Base-by-base conservation (phyloP, 108 stramenopile species). In the Asterionellopsis glacialis region DNA sequence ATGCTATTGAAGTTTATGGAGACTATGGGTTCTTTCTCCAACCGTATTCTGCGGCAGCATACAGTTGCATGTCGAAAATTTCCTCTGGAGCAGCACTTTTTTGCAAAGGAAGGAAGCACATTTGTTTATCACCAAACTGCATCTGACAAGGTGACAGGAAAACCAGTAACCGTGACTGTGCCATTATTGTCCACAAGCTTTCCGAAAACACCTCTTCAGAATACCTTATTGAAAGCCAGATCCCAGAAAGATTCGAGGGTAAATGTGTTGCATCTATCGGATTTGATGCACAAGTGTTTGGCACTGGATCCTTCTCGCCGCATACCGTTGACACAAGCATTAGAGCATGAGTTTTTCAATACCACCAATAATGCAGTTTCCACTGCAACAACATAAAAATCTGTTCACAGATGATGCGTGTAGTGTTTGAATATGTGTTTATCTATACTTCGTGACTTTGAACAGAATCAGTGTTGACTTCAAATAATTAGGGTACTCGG, bases 1-100 rank as follows among this genome's bases (percentile, higher is more conserved):
- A 97, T 99, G 94, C 74, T 99, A 0, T 52, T 74, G 25, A 73
- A 64, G n/a, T 87, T 98, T 61, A 96, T 97, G 98, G 88, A 95
- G 51, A 41, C 84, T 33, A 76, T 95, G 76, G 98, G 98, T 6
- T 88, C 90, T 3, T 72, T 97, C 48, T 87, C 94, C 15, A 73
- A 83, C 39, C 86, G 90, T 23, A 75, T 95, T 68, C 81, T 95
- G 39, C 74, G 80, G 26, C 78, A 85, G 11, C 95, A 96, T 65
- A 68, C 78, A 64, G 64, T 82, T 11, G 77, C 80, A 55, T 83
- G 65, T 61, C 67, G 76, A 65, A 59, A 69, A 50, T 64, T 88
- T 70, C 75, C 86, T 45, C 59, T 80, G 41, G 56, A 71, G 21
- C 88, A 84, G 73, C 78, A 58, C 75, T 81, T 47, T 39, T 81